Evolutionary conservation across 768 basidiomycete genomes (phyloP), one percentile per base, ranked within the genome.

Genomic region (Phylloporus rhodoxanthus): DNA sequence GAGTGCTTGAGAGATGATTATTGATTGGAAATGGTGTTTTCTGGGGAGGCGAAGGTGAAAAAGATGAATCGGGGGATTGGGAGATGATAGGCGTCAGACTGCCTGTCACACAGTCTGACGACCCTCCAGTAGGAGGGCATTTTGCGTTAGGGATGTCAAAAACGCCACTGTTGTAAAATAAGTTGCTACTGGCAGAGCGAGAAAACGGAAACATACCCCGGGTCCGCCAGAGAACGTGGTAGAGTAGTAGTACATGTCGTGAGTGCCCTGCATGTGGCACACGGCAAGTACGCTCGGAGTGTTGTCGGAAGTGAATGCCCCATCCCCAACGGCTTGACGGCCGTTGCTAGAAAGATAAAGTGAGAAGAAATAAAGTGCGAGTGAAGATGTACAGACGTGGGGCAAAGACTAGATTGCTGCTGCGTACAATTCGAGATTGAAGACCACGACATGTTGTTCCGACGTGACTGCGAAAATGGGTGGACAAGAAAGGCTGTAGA

Each of bases 81-180:
- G 78, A 73, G 61, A 74, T 70, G 54, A 68, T 70, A 65, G 75
- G 74, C 89, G 87, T 80, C 84, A 79, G 78, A 75, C 82, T 78
- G 87, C 80, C 90, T 92, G 85, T 92, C 90, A 92, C 90, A 81
- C 87, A 84, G 79, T 79, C 82, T 77, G 81, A 84, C 88, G 90
- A 92, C 90, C 90, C 90, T 86, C 90, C 66, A 67, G 88, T 84
- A 61, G 88, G 89, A 88, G 89, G 90, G 90, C 90, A 92, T 92
- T 92, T 92, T 57, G 71, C 72, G 63, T 78, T 84, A 59, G 89
- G 87, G 77, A 74, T 76, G 89, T 92, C 90, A 92, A 92, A 92
- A 90, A 74, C 89, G 84, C 90, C 90, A 92, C 90, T 91, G 53
- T 3, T 44, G 5, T 42, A 39, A n/a, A 34, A 46, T 59, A 43